These are phyloP conservation scores for Colletotrichum echinochloae DNA, from an alignment of 2,329 filamentous ascomycete genomes.

Conservation along the genomic window DNA sequence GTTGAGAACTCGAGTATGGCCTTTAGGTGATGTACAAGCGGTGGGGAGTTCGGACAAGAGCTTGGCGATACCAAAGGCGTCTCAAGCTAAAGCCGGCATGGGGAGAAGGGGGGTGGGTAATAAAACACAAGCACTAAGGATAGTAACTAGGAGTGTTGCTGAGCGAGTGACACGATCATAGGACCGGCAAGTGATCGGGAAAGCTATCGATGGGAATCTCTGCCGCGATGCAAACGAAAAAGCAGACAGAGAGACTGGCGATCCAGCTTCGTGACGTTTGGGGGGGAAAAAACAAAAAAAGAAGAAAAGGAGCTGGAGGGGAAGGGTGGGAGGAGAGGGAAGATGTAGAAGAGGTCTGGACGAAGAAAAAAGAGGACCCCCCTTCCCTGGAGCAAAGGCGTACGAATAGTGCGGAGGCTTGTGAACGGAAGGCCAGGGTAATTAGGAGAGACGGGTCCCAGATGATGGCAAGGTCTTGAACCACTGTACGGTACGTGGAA, in stretches of 20 bases:
- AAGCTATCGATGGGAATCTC: slow-evolving; percentile 27
- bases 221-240: slow-evolving; percentile 22
- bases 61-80: slow-evolving; percentile 14
- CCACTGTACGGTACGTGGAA: not conserved
- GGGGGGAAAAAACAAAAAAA: slow-evolving; percentile 32
- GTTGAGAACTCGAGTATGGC: not conserved
- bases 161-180: slow-evolving; percentile 42
- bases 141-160: slow-evolving; percentile 30
- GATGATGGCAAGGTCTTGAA: slow-evolving; percentile 8
- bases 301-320: slow-evolving; percentile 28
- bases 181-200: slow-evolving; percentile 40
- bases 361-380: slow-evolving; percentile 32
- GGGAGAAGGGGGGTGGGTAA: not conserved
- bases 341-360: slow-evolving; percentile 38
- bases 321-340: slow-evolving; percentile 27
- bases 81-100: slow-evolving; percentile 10
- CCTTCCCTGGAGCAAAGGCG: slow-evolving; percentile 8
- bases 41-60: not conserved
- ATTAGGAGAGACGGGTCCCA: slow-evolving; percentile 20
- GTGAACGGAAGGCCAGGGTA: slow-evolving; percentile 18
- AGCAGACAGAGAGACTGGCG: slow-evolving; percentile 33
- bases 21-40: slow-evolving; percentile 8
- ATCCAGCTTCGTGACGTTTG: slow-evolving; percentile 37
- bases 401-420: not conserved
- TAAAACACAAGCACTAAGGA: slow-evolving; percentile 20